Conservation (phyloP, 345 rosid genomes). For the Gossypium anomalum region DNA sequence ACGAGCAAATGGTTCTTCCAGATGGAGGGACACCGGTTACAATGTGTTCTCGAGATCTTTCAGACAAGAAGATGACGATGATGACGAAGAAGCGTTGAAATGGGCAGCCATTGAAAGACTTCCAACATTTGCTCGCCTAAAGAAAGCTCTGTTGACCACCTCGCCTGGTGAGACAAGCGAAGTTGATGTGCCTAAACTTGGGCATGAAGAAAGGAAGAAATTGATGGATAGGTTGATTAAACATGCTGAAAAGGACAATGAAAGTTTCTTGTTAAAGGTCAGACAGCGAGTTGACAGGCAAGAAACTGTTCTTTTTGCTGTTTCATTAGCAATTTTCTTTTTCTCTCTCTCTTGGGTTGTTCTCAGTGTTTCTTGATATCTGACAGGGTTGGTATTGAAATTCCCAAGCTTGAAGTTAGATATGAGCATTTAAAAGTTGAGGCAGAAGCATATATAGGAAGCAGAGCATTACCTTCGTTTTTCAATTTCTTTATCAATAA, state of each 20-base stretch:
- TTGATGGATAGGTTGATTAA: conserved; percentile 30
- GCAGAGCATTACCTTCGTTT: conserved; percentile 36
- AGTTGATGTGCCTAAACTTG: conserved; percentile 30
- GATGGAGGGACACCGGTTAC: conserved; percentile 20
- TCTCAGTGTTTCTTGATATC: neutral
- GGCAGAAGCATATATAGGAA: conserved; percentile 27
- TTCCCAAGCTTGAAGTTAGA: conserved; percentile 44
- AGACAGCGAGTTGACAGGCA: conserved; percentile 39
- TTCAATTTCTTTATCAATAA: conserved; percentile 22
- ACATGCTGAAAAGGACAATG: conserved; percentile 30
- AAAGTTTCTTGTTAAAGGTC: conserved; percentile 35
- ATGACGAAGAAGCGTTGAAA: conserved; percentile 39
- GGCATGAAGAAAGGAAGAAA: conserved; percentile 26
- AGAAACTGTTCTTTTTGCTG: neutral
- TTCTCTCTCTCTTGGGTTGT: neutral
- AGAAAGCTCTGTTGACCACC: no score
- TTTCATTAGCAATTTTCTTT: neutral
- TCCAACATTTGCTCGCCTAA: conserved; percentile 24
- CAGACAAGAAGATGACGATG: conserved; percentile 26
- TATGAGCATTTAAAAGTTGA: conserved; percentile 34
- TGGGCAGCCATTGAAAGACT: conserved; percentile 45
- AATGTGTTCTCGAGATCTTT: conserved; percentile 39
- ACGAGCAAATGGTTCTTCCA: conserved; percentile 15
- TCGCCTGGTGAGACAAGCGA: conserved; percentile 24
- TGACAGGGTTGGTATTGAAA: conserved; percentile 33